Conservation (phyloP, 441 rosid species). For the Sinapis alba region DNA sequence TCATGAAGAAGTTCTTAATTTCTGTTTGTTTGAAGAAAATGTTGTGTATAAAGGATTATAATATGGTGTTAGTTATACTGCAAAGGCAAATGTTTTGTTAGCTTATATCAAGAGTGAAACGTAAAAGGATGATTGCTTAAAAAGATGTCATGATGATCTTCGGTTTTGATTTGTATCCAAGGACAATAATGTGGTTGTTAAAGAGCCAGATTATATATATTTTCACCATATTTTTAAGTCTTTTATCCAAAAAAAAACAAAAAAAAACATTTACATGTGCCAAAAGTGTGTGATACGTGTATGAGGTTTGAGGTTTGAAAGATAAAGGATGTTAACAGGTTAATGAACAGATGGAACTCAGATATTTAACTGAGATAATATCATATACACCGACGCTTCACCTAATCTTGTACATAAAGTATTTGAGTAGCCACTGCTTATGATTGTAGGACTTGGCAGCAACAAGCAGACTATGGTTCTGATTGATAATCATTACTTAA, state of each 20-base stretch:
- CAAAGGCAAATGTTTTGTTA: background rate
- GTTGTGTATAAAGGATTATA: background rate
- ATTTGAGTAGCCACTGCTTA: too few relatives aligned
- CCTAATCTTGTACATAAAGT: background rate
- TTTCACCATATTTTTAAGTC: background rate
- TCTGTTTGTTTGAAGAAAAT: background rate
- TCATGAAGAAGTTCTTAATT: background rate
- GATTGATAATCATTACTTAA: too few relatives aligned
- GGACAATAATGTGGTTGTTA: background rate
- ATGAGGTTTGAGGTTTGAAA: background rate
- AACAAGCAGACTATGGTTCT: too few relatives aligned
- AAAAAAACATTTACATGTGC: background rate
- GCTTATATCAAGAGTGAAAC: background rate
- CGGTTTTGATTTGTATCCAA: background rate
- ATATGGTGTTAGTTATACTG: background rate
- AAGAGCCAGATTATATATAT: background rate
- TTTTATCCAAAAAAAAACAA: background rate
- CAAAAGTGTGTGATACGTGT: background rate
- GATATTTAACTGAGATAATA: background rate
- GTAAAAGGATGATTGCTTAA: background rate
- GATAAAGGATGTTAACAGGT: background rate
- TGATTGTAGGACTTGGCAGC: too few relatives aligned
- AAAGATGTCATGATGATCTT: background rate
- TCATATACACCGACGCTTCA: background rate
- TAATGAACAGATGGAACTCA: background rate